phyloP scores from a whole-genome alignment of 2,329 filamentous ascomycete genomes.

The Curvularia spicifera region DNA sequence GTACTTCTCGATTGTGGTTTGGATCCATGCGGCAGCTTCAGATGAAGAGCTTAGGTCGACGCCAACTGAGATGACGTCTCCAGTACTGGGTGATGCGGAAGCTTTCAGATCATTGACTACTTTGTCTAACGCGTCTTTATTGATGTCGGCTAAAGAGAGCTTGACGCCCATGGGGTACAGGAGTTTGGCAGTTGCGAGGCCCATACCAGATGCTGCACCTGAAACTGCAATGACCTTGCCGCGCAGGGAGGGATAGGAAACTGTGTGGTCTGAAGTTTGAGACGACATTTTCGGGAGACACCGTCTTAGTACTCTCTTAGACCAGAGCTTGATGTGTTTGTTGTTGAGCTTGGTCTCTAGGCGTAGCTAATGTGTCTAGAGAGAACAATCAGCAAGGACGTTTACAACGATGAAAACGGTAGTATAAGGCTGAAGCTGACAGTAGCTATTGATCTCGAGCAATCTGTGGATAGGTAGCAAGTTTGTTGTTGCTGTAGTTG shows the following conservation, averaged over 20 bases:
- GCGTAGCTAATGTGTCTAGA: background rate
- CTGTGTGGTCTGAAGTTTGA: background rate
- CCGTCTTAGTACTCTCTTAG: background rate
- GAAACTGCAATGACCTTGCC: conserved; percentile 16
- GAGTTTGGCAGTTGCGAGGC: conserved; percentile 52
- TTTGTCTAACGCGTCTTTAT: conserved; percentile 43
- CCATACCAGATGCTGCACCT: conserved; percentile 52
- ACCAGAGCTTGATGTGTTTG: background rate
- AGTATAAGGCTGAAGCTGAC: background rate
- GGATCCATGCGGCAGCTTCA: conserved; percentile 52
- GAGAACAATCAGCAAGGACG: background rate
- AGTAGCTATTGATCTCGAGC: background rate
- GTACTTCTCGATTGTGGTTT: conserved; percentile 41
- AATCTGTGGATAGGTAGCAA: background rate
- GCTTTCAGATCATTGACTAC: background rate
- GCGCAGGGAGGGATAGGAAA: background rate
- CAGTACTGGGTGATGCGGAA: background rate
- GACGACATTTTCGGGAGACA: background rate
- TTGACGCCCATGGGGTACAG: conserved; percentile 53
- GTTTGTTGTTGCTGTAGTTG: background rate
- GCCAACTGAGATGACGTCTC: background rate
- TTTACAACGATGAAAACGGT: background rate
- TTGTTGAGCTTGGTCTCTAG: background rate
- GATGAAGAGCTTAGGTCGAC: background rate
- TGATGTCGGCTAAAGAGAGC: conserved; percentile 35